Conservation (phyloP, 148 eudicot genomes). For the Vaccinium vitisidaea region DNA sequence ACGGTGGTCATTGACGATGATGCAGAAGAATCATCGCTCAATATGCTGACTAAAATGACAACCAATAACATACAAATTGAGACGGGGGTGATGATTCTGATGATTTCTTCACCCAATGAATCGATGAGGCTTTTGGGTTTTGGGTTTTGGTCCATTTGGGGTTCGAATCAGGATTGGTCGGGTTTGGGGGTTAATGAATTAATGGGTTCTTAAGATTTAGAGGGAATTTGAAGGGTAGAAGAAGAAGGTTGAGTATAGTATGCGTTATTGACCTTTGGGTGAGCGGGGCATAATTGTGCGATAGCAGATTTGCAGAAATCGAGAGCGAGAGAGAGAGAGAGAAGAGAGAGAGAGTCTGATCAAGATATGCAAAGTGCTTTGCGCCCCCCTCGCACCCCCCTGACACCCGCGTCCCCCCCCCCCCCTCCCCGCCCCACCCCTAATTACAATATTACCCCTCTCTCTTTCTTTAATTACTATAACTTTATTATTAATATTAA, state of each 20-base stretch:
- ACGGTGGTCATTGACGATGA: slow-evolving; percentile 55
- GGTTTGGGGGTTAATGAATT: neutral
- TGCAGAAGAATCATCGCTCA: slow-evolving; percentile 42
- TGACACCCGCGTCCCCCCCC: too few species aligned
- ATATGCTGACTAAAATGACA: slow-evolving; percentile 57
- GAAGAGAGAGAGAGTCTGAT: neutral
- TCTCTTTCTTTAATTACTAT: too few species aligned
- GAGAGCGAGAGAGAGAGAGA: neutral
- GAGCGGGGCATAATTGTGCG: neutral
- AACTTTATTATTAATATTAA: too few species aligned
- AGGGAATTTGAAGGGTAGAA: neutral
- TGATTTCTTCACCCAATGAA: slow-evolving; percentile 80
- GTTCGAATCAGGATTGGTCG: neutral
- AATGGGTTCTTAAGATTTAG: neutral
- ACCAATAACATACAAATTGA: slow-evolving; percentile 85
- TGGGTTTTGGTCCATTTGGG: slow-evolving; percentile 49
- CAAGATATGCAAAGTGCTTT: too few species aligned
- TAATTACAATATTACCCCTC: too few species aligned
- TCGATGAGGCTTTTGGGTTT: slow-evolving; percentile 63
- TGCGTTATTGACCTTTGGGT: neutral
- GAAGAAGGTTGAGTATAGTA: neutral
- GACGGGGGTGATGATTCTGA: slow-evolving; percentile 82
- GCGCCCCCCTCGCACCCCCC: too few species aligned
- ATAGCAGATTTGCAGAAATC: neutral
- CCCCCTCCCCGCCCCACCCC: too few species aligned